Evolutionary conservation across 768 basidiomycete species (phyloP).

Genomic region (Phanerochaete carnosa): DNA sequence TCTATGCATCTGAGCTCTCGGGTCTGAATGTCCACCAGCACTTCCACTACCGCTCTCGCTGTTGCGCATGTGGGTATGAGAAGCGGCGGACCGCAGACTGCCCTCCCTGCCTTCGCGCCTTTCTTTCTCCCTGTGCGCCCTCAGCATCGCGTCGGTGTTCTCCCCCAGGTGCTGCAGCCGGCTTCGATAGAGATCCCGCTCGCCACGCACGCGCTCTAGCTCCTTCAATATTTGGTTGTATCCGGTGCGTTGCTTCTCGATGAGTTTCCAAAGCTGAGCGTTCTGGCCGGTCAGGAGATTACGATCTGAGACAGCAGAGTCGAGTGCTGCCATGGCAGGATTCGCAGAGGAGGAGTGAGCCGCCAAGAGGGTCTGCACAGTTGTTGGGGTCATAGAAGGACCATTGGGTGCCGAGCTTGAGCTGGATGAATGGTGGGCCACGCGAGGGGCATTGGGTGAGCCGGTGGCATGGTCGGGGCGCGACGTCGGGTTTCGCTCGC

Average conservation of each 20-base stretch:
- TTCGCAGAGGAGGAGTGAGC: slow-evolving; percentile 50
- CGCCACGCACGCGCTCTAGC: slow-evolving; percentile 76
- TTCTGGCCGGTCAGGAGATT: slow-evolving; percentile 82
- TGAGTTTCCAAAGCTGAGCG: slow-evolving; percentile 89
- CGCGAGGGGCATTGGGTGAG: slow-evolving; percentile 16
- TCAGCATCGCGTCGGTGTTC: slow-evolving; percentile 43
- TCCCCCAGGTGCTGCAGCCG: slow-evolving; percentile 33
- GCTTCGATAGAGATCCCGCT: slow-evolving; percentile 64
- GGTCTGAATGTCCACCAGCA: slow-evolving; percentile 21
- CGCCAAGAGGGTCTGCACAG: slow-evolving; percentile 53
- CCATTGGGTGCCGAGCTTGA: not conserved
- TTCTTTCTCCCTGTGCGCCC: slow-evolving; percentile 27
- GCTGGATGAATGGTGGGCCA: slow-evolving; percentile 13
- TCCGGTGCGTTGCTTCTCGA: slow-evolving; percentile 87
- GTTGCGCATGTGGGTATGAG: slow-evolving; percentile 27
- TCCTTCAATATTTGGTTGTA: slow-evolving; percentile 81
- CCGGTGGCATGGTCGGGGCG: slow-evolving; percentile 10
- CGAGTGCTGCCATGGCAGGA: slow-evolving; percentile 61
- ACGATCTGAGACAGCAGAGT: slow-evolving; percentile 74
- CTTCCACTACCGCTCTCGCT: slow-evolving; percentile 16
- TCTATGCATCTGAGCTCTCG: slow-evolving; percentile 19
- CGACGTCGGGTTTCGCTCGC: slow-evolving; percentile 6
- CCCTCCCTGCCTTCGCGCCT: slow-evolving; percentile 25
- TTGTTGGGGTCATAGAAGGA: slow-evolving; percentile 33
- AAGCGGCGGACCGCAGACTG: slow-evolving; percentile 25